phyloP scores from a whole-genome alignment of 345 rosid species.

The Mercurialis annua region DNA sequence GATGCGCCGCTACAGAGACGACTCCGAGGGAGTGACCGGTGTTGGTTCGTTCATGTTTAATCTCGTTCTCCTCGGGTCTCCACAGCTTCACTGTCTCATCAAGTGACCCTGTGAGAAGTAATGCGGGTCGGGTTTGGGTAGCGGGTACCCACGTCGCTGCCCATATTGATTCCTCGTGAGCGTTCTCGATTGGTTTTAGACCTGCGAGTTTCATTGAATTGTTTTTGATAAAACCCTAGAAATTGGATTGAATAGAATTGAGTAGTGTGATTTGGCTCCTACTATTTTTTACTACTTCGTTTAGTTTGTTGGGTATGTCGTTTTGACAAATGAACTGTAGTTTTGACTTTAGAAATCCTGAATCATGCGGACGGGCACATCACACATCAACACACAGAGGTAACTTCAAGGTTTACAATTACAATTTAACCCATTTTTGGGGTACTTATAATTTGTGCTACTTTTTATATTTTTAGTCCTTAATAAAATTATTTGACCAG shows the following conservation, averaged over 20 bases:
- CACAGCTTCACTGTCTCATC: conserved; percentile 94
- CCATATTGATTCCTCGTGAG: conserved; percentile 95
- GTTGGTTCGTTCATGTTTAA: conserved; percentile 70
- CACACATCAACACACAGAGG: no score
- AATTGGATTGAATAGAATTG: neutral
- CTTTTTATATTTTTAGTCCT: no score
- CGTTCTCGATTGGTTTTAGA: conserved; percentile 69
- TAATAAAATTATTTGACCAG: no score
- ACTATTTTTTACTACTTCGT: no score
- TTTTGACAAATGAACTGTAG: no score
- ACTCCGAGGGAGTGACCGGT: conserved; percentile 93
- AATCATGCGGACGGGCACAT: no score
- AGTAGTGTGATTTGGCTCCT: no score
- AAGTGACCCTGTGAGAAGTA: conserved; percentile 80
- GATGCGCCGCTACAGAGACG: conserved; percentile 92
- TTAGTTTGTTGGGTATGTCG: no score
- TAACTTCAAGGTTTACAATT: no score
- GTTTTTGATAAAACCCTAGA: conserved; percentile 4
- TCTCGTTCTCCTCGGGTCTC: conserved; percentile 81
- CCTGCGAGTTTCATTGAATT: conserved; percentile 78
- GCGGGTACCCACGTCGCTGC: conserved; percentile 88
- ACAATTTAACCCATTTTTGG: no score
- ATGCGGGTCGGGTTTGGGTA: conserved; percentile 57
- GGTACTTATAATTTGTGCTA: no score
- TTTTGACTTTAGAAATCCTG: no score